Evolutionary conservation across 2,329 filamentous ascomycete species (phyloP), one percentile per base, ranked within the genome.

Genomic region (Balansia obtecta): DNA sequence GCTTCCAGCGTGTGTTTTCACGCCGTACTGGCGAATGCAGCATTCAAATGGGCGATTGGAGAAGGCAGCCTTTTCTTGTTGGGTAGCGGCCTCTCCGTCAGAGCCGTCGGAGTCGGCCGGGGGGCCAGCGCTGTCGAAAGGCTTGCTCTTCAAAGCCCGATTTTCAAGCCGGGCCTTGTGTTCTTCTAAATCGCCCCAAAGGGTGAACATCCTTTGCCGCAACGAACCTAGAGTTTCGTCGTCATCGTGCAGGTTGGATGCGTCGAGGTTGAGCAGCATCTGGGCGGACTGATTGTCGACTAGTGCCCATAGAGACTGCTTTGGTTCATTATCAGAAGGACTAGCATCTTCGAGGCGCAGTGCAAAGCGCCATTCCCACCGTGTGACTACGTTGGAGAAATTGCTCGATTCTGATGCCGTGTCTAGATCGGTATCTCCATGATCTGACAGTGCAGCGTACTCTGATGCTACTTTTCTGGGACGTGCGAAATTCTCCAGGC

Each of bases 121-220:
- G 1, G 50, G 50, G 1, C 38, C 30, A 4, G 22, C 11, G 30
- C 42, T 33, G 13, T 27, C 30, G 12, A 33, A 33, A n/a, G 43
- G 52, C 34, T 43, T 46, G 34, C 33, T 40, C 20, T 30, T 30
- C 13, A 48, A 20, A 1, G 47, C 55, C 18, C 52, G 49, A 6
- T 47, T 32, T 37, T 55, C 52, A 9, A 32, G 52, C 48, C 15
- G 38, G 41, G 39, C 56, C 61, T 86, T 88, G 45, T 70, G 64
- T 61, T 95, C 88, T 61, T 90, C 82, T 1, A 96, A 71, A 53
- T 95, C 79, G 1, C 91, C 91, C 90, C 91, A 97, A 1, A 96
- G 71, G 37, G 80, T 69, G 61, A 84, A 91, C 50, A 96, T 71
- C 57, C 77, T 82, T 57, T 94, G 79, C 47, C 79, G 76, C 4